A percentile compares a stretch with the other conserved stretches of the same genome.
These are phyloP conservation scores for Phytophthora brassicae DNA, from an alignment of 352 stramenopile species.

Conservation along the genomic window DNA sequence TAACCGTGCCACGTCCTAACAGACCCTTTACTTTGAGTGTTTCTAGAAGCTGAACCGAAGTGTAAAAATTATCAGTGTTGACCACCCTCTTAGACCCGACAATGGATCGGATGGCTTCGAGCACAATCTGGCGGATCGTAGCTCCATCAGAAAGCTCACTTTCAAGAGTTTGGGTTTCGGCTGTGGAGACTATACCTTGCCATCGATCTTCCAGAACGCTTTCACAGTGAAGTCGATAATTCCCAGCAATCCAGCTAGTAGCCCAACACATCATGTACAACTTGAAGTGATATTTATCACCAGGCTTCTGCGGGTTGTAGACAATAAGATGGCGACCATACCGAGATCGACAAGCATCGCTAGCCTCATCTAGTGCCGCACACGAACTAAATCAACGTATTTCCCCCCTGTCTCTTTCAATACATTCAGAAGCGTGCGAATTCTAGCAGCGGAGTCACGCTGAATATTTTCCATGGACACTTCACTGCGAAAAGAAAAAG, in stretches of 20 bases:
- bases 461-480: not conserved
- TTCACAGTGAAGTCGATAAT: slow-evolving; percentile 28
- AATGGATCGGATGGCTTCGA: slow-evolving; percentile 28
- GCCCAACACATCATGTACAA: slow-evolving; percentile 36
- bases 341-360: slow-evolving; percentile 24
- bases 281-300: slow-evolving; percentile 38
- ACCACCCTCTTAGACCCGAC: slow-evolving; percentile 21
- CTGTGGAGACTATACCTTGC: slow-evolving; percentile 1
- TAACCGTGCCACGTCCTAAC: slow-evolving; percentile 19
- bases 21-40: slow-evolving; percentile 22
- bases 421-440: slow-evolving; percentile 30
- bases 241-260: slow-evolving; percentile 29
- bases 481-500: slow-evolving; percentile 13
- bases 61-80: slow-evolving; percentile 42
- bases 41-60: slow-evolving; percentile 29
- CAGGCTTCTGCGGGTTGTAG: slow-evolving; percentile 32
- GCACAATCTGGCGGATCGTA: slow-evolving; percentile 15
- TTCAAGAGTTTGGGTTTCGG: not conserved
- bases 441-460: slow-evolving; percentile 10
- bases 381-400: slow-evolving; percentile 24
- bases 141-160: not conserved
- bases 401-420: slow-evolving; percentile 18
- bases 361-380: slow-evolving; percentile 32
- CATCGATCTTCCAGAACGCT: slow-evolving; percentile 25
- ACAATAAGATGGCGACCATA: slow-evolving; percentile 28